Evolutionary conservation across 2,329 filamentous ascomycete genomes (phyloP), one percentile per base, ranked within the genome.

Genomic region (Pseudogymnoascus sp.): DNA sequence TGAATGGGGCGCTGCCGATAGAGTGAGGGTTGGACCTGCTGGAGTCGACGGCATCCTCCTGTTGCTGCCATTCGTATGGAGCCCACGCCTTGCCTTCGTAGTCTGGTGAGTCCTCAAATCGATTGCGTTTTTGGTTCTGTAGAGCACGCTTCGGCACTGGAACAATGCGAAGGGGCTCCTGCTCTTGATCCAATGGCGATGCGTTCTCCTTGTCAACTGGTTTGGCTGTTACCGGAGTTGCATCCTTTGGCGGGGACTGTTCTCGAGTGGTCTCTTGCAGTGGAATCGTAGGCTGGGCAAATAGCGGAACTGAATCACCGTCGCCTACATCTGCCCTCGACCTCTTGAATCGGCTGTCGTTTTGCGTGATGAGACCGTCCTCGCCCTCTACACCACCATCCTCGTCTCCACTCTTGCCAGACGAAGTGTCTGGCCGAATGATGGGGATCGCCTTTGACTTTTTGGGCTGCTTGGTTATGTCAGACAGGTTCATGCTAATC

Each of bases 371-470:
- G 26, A 86, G 84, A 15, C 87, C 86, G 66, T 87, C 81, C 2
- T 82, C 79, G 65, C 86, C 84, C 64, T 88, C 81, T 9, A 75
- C 71, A 15, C 74, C 75, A 19, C 77, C 72, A 62, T 71, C 71
- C 33, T 73, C 74, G 28, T 72, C 71, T 63, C 71, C 70, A 53
- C 74, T 72, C 28, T 72, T 70, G 66, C 78, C 74, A 68, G 79
- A 78, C 64, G 67, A 76, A 69, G 79, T 86, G 64, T 85, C 80
- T 1, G 90, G 89, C 40, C 81, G 82, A 9, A 93, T 77, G 66
- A 96, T 96, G 0, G 92, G 89, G 63, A 96, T 83, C 9, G 91
- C 91, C 76, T 95, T 97, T 4, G 87, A 90, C 69, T 85, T 86
- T 76, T 89, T 91, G 0, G 77, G 74, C 6, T 87, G 83, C 70